Percentiles rank a stretch among this genome's conserved stretches.
Evolutionary conservation across 2,329 filamentous ascomycete genomes (phyloP).

Genomic region (Aspergillus aculeatinus): DNA sequence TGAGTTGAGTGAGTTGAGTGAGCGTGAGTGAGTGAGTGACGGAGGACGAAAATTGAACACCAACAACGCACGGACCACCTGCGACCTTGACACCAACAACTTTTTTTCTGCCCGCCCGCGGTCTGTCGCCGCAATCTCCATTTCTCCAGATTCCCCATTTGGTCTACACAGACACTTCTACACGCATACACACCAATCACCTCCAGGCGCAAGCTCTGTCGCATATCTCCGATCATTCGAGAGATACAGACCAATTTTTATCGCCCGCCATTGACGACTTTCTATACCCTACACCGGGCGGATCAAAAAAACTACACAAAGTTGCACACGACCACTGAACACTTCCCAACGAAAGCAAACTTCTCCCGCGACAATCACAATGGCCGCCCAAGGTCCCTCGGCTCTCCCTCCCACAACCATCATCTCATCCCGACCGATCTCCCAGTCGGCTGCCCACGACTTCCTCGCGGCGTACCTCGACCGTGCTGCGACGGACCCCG

Average conservation of each 20-base stretch:
- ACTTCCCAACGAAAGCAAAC: slow-evolving; percentile 1
- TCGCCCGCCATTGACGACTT: neutral
- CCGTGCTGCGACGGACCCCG: slow-evolving; percentile 42
- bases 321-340: neutral
- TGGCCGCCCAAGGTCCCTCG: slow-evolving; percentile 38
- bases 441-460: slow-evolving; percentile 41
- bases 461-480: slow-evolving; percentile 46
- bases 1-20: slow-evolving; percentile 10
- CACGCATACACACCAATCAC: too few relatives aligned
- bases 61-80: slow-evolving; percentile 34
- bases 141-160: neutral
- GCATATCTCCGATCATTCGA: neutral
- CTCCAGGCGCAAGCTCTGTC: neutral
- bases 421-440: slow-evolving; percentile 36
- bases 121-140: slow-evolving; percentile 1
- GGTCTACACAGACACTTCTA: neutral
- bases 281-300: neutral
- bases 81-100: slow-evolving; percentile 3
- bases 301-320: neutral
- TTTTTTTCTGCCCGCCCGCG: slow-evolving; percentile 15
- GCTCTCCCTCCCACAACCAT: slow-evolving; percentile 41
- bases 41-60: slow-evolving; percentile 34
- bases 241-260: neutral
- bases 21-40: slow-evolving; percentile 15
- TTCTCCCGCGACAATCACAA: slow-evolving; percentile 20